phyloP scores from a whole-genome alignment of 108 stramenopile species.

The Schizochytrium sp. region DNA sequence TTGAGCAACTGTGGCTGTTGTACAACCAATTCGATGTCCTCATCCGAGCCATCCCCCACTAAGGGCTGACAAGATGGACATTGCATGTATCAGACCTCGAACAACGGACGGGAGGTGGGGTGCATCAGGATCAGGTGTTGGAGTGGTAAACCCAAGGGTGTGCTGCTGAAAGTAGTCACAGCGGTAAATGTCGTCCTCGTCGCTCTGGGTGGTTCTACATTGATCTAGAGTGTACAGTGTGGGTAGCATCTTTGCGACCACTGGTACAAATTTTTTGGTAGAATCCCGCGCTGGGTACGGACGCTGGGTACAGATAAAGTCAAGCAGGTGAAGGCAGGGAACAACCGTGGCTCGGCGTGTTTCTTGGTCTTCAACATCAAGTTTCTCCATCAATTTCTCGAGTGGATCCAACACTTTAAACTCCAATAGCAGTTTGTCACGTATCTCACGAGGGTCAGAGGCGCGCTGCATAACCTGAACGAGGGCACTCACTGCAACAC shows the following conservation, averaged over 20 bases:
- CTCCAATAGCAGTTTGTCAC: neutral
- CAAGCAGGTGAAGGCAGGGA: neutral
- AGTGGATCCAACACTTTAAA: neutral
- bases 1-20: neutral
- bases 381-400: neutral
- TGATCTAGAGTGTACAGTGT: neutral
- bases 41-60: neutral
- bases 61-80: neutral
- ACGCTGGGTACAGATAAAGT: neutral
- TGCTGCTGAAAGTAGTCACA: neutral
- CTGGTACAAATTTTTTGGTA: neutral
- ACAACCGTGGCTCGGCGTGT: neutral
- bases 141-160: neutral
- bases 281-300: neutral
- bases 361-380: neutral
- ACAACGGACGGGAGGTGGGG: neutral
- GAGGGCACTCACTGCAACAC: neutral
- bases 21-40: neutral
- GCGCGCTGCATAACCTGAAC: neutral
- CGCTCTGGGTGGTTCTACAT: neutral
- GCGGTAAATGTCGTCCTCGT: neutral
- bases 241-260: neutral
- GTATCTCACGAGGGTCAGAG: neutral
- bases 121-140: neutral
- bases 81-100: neutral